phyloP scores from a whole-genome alignment of 2,329 filamentous ascomycete species.

The Beauveria caledonica region DNA sequence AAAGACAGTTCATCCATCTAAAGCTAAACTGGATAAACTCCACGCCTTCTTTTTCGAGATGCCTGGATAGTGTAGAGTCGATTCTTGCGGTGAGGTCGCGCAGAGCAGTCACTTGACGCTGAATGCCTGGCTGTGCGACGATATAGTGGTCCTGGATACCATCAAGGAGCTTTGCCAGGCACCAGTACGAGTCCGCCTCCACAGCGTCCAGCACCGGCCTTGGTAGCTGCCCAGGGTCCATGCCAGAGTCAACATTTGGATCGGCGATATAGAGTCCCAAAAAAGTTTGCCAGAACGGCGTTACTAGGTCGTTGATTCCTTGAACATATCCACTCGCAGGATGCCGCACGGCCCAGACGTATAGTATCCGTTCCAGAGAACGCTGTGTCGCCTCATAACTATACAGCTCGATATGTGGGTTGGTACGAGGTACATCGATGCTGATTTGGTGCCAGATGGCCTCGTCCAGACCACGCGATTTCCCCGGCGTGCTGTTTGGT shows the following conservation, averaged over 20 bases:
- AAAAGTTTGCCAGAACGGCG: slow-evolving; percentile 97
- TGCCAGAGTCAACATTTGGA: slow-evolving; percentile 80
- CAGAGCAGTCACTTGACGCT: slow-evolving; percentile 81
- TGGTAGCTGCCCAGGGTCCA: slow-evolving; percentile 93
- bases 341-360: slow-evolving; percentile 96
- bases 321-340: slow-evolving; percentile 97
- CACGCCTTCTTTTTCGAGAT: slow-evolving; percentile 82
- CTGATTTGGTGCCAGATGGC: slow-evolving; percentile 99
- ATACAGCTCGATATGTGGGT: slow-evolving; percentile 91
- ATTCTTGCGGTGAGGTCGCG: slow-evolving; percentile 88
- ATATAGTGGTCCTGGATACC: slow-evolving; percentile 99
- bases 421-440: slow-evolving; percentile 93
- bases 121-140: slow-evolving; percentile 92
- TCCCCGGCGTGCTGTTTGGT: slow-evolving; percentile 30
- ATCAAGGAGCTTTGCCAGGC: slow-evolving; percentile 92
- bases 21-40: slow-evolving; percentile 99
- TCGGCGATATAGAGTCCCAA: slow-evolving; percentile 93
- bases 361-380: slow-evolving; percentile 87
- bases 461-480: slow-evolving; percentile 71
- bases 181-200: slow-evolving; percentile 98
- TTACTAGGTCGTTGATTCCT: slow-evolving; percentile 96
- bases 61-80: slow-evolving; percentile 73
- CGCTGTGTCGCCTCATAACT: slow-evolving; percentile 92
- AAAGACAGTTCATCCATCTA: slow-evolving; percentile 97
- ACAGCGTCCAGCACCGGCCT: slow-evolving; percentile 89